Conservation (phyloP, 495 filamentous ascomycete species). For the Aspergillus incahuasiensis region DNA sequence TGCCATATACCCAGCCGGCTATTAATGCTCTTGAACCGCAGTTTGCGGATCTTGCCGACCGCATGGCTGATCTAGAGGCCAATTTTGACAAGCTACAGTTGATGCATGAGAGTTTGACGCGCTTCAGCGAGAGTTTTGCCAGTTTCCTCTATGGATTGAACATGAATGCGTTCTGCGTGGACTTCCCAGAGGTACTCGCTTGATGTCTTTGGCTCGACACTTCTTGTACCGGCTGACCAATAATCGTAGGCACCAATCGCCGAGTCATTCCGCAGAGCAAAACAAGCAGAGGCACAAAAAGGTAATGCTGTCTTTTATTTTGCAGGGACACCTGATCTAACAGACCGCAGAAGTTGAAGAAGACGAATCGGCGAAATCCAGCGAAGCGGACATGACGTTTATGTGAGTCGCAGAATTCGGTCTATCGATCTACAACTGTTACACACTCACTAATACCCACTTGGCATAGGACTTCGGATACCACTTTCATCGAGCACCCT, state of each 20-base stretch:
- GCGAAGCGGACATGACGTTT: slow-evolving; percentile 76
- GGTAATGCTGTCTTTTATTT: slow-evolving; percentile 20
- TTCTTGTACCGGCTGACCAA: slow-evolving; percentile 3
- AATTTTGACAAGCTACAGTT: slow-evolving; percentile 97
- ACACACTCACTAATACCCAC: background rate
- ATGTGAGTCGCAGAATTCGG: slow-evolving; percentile 53
- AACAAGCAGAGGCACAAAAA: slow-evolving; percentile 48
- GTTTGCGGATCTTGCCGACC: slow-evolving; percentile 90
- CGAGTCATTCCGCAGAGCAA: slow-evolving; percentile 69
- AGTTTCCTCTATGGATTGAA: slow-evolving; percentile 93
- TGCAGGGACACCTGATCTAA: background rate
- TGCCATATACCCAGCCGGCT: slow-evolving; percentile 58
- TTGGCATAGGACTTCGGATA: slow-evolving; percentile 78
- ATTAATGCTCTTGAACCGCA: slow-evolving; percentile 79
- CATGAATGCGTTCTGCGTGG: slow-evolving; percentile 98
- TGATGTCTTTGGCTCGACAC: background rate
- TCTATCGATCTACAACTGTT: background rate
- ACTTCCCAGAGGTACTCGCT: slow-evolving; percentile 79
- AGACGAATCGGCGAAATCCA: slow-evolving; percentile 26
- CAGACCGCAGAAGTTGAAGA: slow-evolving; percentile 28
- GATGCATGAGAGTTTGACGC: slow-evolving; percentile 91
- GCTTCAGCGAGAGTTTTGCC: slow-evolving; percentile 95
- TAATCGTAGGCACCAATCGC: slow-evolving; percentile 54
- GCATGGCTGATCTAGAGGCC: slow-evolving; percentile 90
- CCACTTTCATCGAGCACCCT: slow-evolving; percentile 88